Percentiles rank a stretch among this genome's conserved stretches.
These are phyloP conservation scores for Ophiostoma sp. DNA, from an alignment of 2,329 filamentous ascomycete species.

Conservation along the genomic window DNA sequence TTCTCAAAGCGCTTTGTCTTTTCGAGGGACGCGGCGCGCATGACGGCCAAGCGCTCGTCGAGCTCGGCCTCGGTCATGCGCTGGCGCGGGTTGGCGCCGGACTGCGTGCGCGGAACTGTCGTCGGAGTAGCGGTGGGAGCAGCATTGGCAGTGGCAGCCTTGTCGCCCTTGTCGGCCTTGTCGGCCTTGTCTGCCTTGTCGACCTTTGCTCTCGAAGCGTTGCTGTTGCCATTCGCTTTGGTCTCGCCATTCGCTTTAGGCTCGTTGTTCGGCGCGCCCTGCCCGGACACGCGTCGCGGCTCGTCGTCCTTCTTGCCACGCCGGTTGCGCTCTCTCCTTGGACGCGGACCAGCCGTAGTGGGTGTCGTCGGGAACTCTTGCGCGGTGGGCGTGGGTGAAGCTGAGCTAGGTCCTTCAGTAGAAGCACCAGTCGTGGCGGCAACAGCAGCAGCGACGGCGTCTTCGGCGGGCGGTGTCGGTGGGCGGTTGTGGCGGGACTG, in stretches of 20 bases:
- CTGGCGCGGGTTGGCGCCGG: slow-evolving; percentile 53
- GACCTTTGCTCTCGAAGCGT: not conserved
- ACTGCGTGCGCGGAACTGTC: slow-evolving; percentile 40
- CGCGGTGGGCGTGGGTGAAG: not conserved
- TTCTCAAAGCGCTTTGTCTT: slow-evolving; percentile 55
- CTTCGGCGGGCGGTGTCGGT: slow-evolving; percentile 20
- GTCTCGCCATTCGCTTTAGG: not conserved
- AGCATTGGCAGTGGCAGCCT: slow-evolving; percentile 23
- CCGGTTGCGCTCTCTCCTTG: slow-evolving; percentile 5
- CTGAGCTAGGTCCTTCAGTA: not conserved
- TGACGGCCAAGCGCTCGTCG: slow-evolving; percentile 54
- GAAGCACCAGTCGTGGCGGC: not conserved
- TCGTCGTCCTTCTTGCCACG: slow-evolving; percentile 11
- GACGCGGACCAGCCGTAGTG: not conserved
- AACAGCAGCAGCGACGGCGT: not conserved
- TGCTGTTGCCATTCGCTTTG: not conserved
- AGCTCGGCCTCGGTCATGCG: slow-evolving; percentile 57
- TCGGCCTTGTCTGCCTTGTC: slow-evolving; percentile 17
- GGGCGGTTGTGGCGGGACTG: slow-evolving; percentile 27
- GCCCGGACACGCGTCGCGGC: no score
- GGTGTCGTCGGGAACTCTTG: not conserved
- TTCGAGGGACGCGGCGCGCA: slow-evolving; percentile 54
- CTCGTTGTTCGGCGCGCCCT: no score
- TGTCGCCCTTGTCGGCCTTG: slow-evolving; percentile 27
- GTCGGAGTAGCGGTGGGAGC: slow-evolving; percentile 25